These are phyloP conservation scores for Pezicula radicicola DNA, from an alignment of 2,329 filamentous ascomycete genomes.

Conservation along the genomic window DNA sequence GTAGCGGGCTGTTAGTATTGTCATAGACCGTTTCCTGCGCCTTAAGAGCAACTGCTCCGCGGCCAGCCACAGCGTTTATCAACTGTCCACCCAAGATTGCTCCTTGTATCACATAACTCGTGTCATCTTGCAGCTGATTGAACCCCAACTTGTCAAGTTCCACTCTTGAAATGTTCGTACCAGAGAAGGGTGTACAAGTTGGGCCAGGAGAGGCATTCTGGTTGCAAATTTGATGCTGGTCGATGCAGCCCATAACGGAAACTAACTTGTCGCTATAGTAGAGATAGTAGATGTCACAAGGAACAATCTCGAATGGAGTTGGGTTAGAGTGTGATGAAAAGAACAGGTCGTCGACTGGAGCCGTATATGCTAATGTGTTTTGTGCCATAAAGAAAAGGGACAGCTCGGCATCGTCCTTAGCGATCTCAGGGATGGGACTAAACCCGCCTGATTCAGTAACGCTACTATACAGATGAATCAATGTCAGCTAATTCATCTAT, in stretches of 20 bases:
- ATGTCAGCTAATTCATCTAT: too few species aligned
- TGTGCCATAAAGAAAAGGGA: slow-evolving; percentile 28
- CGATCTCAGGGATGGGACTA: too few species aligned
- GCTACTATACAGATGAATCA: too few species aligned
- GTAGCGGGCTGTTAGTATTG: slow-evolving; percentile 16
- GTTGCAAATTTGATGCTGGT: slow-evolving; percentile 34
- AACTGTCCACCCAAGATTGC: too few species aligned
- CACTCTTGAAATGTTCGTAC: too few species aligned
- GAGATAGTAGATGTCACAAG: slow-evolving; percentile 2
- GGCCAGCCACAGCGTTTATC: slow-evolving; percentile 5
- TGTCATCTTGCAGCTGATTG: too few species aligned
- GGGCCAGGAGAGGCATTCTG: too few species aligned
- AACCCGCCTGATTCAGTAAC: too few species aligned
- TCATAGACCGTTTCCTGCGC: slow-evolving; percentile 11
- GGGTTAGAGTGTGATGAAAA: slow-evolving; percentile 21
- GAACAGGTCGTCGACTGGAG: slow-evolving; percentile 28
- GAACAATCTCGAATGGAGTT: not conserved
- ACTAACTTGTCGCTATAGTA: slow-evolving; percentile 21
- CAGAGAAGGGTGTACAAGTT: too few species aligned
- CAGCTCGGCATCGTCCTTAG: slow-evolving; percentile 31
- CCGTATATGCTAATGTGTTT: slow-evolving; percentile 23
- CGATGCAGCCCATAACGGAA: slow-evolving; percentile 26
- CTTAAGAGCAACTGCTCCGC: slow-evolving; percentile 12
- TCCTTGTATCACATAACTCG: too few species aligned
- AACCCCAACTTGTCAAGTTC: too few species aligned